Evolutionary conservation across 176 grass and related monocot genomes (phyloP), one percentile per base, ranked within the genome.

Genomic region (Oryza australiensis): DNA sequence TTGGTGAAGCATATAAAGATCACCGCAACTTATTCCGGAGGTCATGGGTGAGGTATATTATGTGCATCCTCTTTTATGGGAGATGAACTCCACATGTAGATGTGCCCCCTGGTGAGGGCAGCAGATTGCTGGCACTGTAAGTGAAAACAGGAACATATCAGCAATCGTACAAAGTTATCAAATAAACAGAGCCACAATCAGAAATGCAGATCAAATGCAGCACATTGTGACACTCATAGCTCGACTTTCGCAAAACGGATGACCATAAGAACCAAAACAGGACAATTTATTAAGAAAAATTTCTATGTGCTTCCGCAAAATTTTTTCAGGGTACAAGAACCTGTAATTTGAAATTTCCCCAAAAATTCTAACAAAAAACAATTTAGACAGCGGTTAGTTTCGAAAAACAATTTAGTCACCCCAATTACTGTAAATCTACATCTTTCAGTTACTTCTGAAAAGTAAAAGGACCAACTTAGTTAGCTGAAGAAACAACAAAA

Each of bases 1-100:
- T 85, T 84, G 43, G 33, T 68, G 64, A 66, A 90, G 87, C 87
- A 90, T 91, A 92, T 73, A 88, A 89, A 86, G 49, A 70, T 85
- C 80, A 80, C 79, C 79, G 64, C 26, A 86, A 83, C 51, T 83
- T 89, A 86, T 91, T 73, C 70, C 53, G 78, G 78, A 78, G 65
- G 48, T 78, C 66, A 87, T 88, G 35, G 71, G 74, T 62, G 78
- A 84, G 45, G 67, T n/a, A 72, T 80, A 80, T 26, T 76, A 33
- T 79, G 32, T 57, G 75, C 78, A 80, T 72, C 62, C 62, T 79
- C 86, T 42, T 12, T 72, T 33, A 73, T 35, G 5, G 53, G 72
- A 77, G 33, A 86, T 72, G 80, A 63, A 85, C 55, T 73, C 66
- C 13, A 53, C 26, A 48, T 28, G 37, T 7, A n/a, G 35, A 40